phyloP scores from a whole-genome alignment of 2,329 filamentous ascomycete genomes.

The Arachnomyces sp. region DNA sequence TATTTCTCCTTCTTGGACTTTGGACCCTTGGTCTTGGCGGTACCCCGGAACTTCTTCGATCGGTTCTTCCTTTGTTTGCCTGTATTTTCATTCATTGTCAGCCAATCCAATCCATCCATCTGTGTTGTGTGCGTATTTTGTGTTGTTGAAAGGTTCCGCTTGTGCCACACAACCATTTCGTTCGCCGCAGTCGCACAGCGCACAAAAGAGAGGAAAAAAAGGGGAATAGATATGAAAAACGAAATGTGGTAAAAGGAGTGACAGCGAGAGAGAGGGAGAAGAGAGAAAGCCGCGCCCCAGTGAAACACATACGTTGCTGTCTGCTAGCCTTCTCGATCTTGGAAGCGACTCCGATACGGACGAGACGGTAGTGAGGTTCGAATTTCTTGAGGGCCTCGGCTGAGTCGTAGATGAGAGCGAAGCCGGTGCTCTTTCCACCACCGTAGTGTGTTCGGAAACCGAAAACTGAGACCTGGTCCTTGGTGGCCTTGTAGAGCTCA shows the following conservation, averaged over 20 bases:
- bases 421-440: constrained; percentile 99
- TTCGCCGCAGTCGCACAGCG: not conserved
- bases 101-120: constrained; percentile 2
- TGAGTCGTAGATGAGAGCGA: constrained; percentile 97
- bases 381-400: constrained; percentile 99
- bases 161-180: not conserved
- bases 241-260: not conserved
- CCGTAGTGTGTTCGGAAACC: constrained; percentile 97
- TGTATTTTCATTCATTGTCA: constrained; percentile 38
- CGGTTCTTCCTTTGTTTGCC: constrained; percentile 99
- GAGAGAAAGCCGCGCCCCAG: constrained; percentile 3
- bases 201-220: constrained; percentile 1
- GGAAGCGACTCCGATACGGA: constrained; percentile 81
- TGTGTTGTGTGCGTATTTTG: no score
- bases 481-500: constrained; percentile 94
- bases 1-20: constrained; percentile 74
- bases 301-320: constrained; percentile 84
- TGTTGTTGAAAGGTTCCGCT: not conserved
- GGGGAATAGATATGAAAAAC: constrained; percentile 2
- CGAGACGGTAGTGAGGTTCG: constrained; percentile 94
- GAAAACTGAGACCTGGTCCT: constrained; percentile 96
- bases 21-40: constrained; percentile 95
- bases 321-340: constrained; percentile 97
- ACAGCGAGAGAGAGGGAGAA: constrained; percentile 4
- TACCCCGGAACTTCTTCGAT: constrained; percentile 95